phyloP scores from a whole-genome alignment of 148 eudicot species.

The Persicaria maculosa region DNA sequence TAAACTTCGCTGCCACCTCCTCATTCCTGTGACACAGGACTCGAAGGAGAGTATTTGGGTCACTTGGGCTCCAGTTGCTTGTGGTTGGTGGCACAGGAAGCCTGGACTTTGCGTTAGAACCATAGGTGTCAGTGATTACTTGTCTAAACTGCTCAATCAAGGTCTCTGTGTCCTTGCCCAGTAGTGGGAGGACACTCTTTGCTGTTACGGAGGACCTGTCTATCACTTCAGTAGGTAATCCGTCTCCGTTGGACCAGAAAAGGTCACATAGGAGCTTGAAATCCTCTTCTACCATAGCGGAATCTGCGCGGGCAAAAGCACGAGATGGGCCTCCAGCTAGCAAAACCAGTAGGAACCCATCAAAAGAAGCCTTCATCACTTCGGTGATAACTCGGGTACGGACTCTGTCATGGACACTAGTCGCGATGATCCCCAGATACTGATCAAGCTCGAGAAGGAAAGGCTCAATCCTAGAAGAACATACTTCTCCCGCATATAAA shows the following conservation, averaged over 20 bases:
- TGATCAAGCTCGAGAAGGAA: conserved; percentile 70
- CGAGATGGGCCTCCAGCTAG: conserved; percentile 97
- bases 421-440: conserved; percentile 52
- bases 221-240: conserved; percentile 68
- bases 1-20: conserved; percentile 68
- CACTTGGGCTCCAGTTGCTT: conserved; percentile 63
- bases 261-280: conserved; percentile 58
- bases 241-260: conserved; percentile 93
- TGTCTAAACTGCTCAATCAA: conserved; percentile 59
- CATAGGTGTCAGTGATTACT: conserved; percentile 23
- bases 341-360: conserved; percentile 78
- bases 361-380: conserved; percentile 82
- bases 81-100: conserved; percentile 76
- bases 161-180: conserved; percentile 36
- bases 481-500: conserved; percentile 58
- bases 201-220: conserved; percentile 44
- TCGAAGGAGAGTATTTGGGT: conserved; percentile 68
- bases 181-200: conserved; percentile 47
- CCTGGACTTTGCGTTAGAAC: conserved; percentile 41
- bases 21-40: conserved; percentile 77
- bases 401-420: conserved; percentile 68
- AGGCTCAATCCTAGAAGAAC: conserved; percentile 62
- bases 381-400: conserved; percentile 72
- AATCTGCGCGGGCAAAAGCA: conserved; percentile 47
- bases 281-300: conserved; percentile 57